These are phyloP conservation scores for Starmera quercuum DNA, from an alignment of 805 yeast species.

Conservation along the genomic window DNA sequence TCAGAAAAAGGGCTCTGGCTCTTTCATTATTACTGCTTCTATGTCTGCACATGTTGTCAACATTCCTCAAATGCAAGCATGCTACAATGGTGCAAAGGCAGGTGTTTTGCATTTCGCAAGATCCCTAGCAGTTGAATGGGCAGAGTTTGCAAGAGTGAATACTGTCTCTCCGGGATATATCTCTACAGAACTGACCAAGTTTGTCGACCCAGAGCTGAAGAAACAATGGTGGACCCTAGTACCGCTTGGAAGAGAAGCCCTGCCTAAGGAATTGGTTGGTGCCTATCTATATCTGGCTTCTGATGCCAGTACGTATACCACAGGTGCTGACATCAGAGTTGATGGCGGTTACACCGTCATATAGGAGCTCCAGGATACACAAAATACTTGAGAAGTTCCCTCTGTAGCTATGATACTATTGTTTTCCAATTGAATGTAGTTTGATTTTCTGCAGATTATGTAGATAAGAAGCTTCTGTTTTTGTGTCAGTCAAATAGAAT, in stretches of 20 bases:
- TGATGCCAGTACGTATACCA: slow-evolving; percentile 71
- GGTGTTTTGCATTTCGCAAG: slow-evolving; percentile 69
- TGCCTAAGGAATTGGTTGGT: slow-evolving; percentile 69
- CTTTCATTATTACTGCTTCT: slow-evolving; percentile 78
- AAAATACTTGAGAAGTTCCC: too few species aligned
- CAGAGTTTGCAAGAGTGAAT: slow-evolving; percentile 76
- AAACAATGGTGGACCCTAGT: slow-evolving; percentile 40
- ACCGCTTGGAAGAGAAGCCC: slow-evolving; percentile 72
- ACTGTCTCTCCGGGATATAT: slow-evolving; percentile 85
- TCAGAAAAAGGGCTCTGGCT: slow-evolving; percentile 68
- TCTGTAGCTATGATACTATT: too few species aligned
- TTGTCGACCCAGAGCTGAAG: slow-evolving; percentile 36
- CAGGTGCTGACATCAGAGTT: slow-evolving; percentile 69
- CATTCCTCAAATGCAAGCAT: slow-evolving; percentile 80
- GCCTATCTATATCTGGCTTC: slow-evolving; percentile 76
- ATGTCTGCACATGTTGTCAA: slow-evolving; percentile 88
- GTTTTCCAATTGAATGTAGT: too few species aligned
- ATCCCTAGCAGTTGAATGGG: slow-evolving; percentile 84
- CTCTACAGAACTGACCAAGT: slow-evolving; percentile 56
- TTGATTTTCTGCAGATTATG: too few species aligned
- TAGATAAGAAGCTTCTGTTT: too few species aligned
- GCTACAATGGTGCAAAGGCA: slow-evolving; percentile 85
- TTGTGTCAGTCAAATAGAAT: too few species aligned
- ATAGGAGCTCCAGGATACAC: too few species aligned
- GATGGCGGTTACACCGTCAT: slow-evolving; percentile 67